Percentiles rank a stretch among this genome's conserved stretches.
Conservation (phyloP, 2,329 filamentous ascomycete genomes). For the Colletotrichum echinochloae region DNA sequence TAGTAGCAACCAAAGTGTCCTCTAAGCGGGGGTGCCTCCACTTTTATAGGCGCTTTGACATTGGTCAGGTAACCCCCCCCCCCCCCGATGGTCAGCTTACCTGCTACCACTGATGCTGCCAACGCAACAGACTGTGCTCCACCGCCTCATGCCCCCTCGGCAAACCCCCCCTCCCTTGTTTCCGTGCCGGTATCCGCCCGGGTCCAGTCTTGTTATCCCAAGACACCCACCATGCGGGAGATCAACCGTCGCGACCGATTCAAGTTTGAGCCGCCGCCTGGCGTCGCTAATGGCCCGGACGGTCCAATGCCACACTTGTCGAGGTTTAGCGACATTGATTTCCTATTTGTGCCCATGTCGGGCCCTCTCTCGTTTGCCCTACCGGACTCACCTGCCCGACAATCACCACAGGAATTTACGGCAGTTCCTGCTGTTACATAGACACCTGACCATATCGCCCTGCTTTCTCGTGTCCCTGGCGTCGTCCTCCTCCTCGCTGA, state of each 20-base stretch:
- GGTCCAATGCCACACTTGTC: background rate
- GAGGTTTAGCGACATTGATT: background rate
- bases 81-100: too few relatives aligned
- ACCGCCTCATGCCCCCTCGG: slow-evolving; percentile 2
- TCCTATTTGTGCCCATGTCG: background rate
- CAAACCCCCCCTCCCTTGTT: slow-evolving; percentile 2
- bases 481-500: slow-evolving; percentile 62
- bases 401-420: slow-evolving; percentile 75
- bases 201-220: slow-evolving; percentile 4
- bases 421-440: slow-evolving; percentile 75
- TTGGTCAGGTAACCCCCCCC: too few relatives aligned
- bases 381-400: too few relatives aligned
- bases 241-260: slow-evolving; percentile 7
- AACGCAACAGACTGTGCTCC: too few relatives aligned
- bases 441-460: slow-evolving; percentile 67
- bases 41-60: too few relatives aligned
- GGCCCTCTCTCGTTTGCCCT: too few relatives aligned
- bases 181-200: background rate
- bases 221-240: background rate
- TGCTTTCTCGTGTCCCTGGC: slow-evolving; percentile 61
- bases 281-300: background rate
- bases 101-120: too few relatives aligned
- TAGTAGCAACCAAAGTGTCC: too few relatives aligned
- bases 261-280: slow-evolving; percentile 23
- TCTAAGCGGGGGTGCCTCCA: too few relatives aligned